Base-by-base conservation (phyloP, 345 rosid genomes). In the Hibiscus tridactylites region DNA sequence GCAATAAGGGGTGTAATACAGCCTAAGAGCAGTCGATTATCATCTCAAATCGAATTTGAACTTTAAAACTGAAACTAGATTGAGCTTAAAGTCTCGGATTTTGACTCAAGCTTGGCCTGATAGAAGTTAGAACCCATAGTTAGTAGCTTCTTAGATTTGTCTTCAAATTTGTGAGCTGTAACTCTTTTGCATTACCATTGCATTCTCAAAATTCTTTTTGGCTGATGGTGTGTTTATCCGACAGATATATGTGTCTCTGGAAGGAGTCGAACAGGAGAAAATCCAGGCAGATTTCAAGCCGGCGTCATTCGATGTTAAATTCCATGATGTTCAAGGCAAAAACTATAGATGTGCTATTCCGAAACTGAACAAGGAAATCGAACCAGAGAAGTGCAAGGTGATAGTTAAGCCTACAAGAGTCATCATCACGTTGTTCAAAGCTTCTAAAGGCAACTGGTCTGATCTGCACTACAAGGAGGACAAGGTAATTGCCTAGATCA, bases 401-500 rank as follows among this genome's bases (percentile, higher is more conserved):
- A 4, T 86, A 6, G 90, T 90, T 6, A 95, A 95, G 85, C 97
- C 94, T 19, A 75, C 84, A 10, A 88, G 98, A 75, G 86, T 84
- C 6, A 71, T 87, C 60, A 58, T 95, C 57, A 88, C 92, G 0
- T 75, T 92, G 83, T 68, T 87, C 44, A 95, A 92, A 80, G 85
- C 91, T 80, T 89, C 90, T 0, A 87, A 89, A 70, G 97, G 94
- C 44, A 89, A 88, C 64, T 95, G 98, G 99, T 65, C 85, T 10
- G 99, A 95, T 78, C 80, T 95, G 70, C 94, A 88, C 61, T 83
- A 76, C 83, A 95, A 95, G 73, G 97, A 95, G 47, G 97, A 92
- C 75, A 92, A 88, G 97, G 99, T 95, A 85, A 74, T 54, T 37
- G 28, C 56, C 6, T 37, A 49, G 54, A 50, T 16, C 1, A 50